phyloP scores from a whole-genome alignment of 331 rosid species.

The Cydonia oblonga region DNA sequence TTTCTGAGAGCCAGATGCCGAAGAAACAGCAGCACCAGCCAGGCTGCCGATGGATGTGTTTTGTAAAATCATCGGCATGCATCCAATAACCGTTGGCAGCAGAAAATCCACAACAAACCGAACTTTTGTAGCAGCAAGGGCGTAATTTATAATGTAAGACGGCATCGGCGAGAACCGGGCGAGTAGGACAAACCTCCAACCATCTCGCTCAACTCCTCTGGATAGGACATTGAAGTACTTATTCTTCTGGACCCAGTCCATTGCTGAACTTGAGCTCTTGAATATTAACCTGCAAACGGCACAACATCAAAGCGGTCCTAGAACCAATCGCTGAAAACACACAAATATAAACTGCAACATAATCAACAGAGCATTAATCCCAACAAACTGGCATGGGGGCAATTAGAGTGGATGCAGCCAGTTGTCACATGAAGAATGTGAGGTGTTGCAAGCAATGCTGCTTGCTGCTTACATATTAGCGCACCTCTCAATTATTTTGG shows the following conservation, averaged over 20 bases:
- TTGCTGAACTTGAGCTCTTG: constrained; percentile 65
- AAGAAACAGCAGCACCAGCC: constrained; percentile 83
- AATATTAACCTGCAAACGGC: constrained; percentile 50
- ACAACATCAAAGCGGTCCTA: background rate
- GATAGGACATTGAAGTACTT: constrained; percentile 64
- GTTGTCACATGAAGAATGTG: background rate
- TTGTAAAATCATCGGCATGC: constrained; percentile 93
- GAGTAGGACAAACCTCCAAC: constrained; percentile 89
- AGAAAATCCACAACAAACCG: constrained; percentile 71
- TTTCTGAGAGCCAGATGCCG: constrained; percentile 54
- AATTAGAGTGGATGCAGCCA: background rate
- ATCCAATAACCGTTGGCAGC: constrained; percentile 72
- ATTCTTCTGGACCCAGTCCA: constrained; percentile 70
- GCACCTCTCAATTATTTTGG: background rate
- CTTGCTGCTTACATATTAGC: background rate
- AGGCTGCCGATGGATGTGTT: constrained; percentile 91
- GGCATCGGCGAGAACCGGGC: constrained; percentile 97
- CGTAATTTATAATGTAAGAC: constrained; percentile 77
- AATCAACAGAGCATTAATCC: background rate
- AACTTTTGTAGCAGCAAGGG: constrained; percentile 84
- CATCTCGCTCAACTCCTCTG: constrained; percentile 86
- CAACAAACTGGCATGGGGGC: background rate
- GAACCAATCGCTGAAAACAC: background rate
- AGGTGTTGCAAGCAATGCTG: background rate
- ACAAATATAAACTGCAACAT: background rate